Conservation (phyloP, 306 rosid genomes). For the Lotus japonicus region DNA sequence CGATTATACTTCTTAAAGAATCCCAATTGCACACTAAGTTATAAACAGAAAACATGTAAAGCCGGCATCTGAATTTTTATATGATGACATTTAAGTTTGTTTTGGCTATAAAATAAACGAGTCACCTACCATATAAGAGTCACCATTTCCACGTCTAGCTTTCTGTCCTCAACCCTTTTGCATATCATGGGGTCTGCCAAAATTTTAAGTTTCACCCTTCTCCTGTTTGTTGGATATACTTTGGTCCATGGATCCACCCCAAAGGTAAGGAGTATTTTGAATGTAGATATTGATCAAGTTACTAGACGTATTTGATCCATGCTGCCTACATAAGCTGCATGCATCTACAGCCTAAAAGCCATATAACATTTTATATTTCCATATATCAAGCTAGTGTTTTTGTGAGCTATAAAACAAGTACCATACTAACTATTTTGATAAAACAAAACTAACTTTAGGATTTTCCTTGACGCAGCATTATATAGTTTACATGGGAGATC, state of each 20-base stretch:
- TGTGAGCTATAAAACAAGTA: not conserved
- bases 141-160: constrained; percentile 11
- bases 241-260: constrained; percentile 37
- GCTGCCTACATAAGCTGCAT: constrained; percentile 20
- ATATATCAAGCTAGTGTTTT: not conserved
- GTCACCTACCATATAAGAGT: not conserved
- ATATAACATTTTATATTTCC: not conserved
- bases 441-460: constrained; percentile 12
- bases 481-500: constrained; percentile 65
- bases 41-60: constrained; percentile 20
- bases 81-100: not conserved
- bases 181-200: constrained; percentile 26
- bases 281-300: not conserved
- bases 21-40: constrained; percentile 18
- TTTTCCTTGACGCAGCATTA: constrained; percentile 41
- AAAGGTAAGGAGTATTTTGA: constrained; percentile 29
- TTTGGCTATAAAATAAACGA: constrained; percentile 30
- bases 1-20: constrained; percentile 3
- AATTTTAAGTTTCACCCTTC: constrained; percentile 21
- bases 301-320: not conserved
- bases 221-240: constrained; percentile 30
- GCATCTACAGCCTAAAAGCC: not conserved
- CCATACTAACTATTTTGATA: not conserved
- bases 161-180: constrained; percentile 1
- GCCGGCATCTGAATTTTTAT: constrained; percentile 33